A percentile compares a stretch with the other conserved stretches of the same genome.
Conservation (phyloP, 768 basidiomycete species). For the Boletus rubescentipes region DNA sequence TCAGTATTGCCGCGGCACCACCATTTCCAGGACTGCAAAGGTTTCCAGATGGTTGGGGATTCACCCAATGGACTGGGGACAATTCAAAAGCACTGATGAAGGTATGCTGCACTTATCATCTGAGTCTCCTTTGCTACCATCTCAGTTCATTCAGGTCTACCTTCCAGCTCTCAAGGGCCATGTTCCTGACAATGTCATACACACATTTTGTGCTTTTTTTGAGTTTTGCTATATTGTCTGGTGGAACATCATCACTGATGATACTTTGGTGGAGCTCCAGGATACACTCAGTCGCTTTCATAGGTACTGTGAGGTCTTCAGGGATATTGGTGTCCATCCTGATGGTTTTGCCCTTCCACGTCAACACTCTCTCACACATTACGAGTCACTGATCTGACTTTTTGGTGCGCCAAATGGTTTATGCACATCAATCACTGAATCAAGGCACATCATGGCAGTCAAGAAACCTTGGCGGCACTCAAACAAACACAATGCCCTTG, state of each 20-base stretch:
- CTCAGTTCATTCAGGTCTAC: no score
- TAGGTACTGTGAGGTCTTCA: neutral
- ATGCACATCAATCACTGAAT: no score
- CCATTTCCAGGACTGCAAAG: neutral
- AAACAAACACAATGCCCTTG: no score
- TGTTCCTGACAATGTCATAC: neutral
- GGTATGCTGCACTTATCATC: no score
- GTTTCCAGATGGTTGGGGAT: neutral
- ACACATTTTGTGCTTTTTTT: neutral
- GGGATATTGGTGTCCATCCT: no score
- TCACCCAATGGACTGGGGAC: neutral
- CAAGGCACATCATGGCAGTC: no score
- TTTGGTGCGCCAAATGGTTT: neutral
- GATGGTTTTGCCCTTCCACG: neutral
- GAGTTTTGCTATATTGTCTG: neutral
- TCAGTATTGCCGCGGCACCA: no score
- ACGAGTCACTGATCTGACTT: neutral
- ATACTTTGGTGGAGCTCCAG: neutral
- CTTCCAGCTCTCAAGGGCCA: neutral
- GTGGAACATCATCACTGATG: neutral
- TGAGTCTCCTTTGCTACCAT: no score
- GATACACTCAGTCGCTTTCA: neutral
- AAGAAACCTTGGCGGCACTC: no score
- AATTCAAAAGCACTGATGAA: neutral
- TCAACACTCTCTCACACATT: neutral